A percentile compares a stretch with the other conserved stretches of the same genome.
Evolutionary conservation across 2,329 filamentous ascomycete species (phyloP).

Genomic region (Orbilia ellipsospora): DNA sequence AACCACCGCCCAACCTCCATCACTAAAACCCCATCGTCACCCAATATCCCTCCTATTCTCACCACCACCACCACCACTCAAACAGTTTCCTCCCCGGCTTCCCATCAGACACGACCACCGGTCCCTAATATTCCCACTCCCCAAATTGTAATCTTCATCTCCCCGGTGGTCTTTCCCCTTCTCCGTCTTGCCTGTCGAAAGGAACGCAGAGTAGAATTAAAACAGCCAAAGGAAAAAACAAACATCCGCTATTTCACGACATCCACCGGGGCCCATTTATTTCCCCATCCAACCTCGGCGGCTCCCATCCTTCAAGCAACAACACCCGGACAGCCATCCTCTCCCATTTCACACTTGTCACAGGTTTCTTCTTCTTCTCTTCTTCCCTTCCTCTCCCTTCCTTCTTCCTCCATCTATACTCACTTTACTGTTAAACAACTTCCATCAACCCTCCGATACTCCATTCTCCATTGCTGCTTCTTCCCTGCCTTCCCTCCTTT

Average conservation of each 20-base stretch:
- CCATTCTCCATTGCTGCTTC: not conserved
- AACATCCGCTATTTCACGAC: conserved; percentile 3
- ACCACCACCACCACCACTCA: no score
- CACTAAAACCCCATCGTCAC: not conserved
- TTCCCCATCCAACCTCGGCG: conserved; percentile 28
- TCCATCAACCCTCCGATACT: no score
- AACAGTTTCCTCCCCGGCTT: no score
- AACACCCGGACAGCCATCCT: conserved; percentile 19
- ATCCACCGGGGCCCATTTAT: conserved; percentile 3
- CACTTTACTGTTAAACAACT: no score
- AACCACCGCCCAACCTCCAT: not conserved
- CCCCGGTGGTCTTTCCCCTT: not conserved
- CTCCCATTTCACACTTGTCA: no score
- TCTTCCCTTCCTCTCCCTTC: not conserved
- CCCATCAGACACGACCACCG: no score
- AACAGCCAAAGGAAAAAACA: not conserved
- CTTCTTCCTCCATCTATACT: no score
- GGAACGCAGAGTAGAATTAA: no score
- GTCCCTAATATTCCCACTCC: no score
- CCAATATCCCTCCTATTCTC: no score
- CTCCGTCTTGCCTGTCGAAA: not conserved
- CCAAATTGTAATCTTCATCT: no score
- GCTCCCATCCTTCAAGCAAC: conserved; percentile 28
- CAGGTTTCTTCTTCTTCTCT: not conserved
- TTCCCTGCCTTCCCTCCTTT: not conserved